phyloP scores from a whole-genome alignment of 441 rosid species.

The Arabidopsis lyrata region DNA sequence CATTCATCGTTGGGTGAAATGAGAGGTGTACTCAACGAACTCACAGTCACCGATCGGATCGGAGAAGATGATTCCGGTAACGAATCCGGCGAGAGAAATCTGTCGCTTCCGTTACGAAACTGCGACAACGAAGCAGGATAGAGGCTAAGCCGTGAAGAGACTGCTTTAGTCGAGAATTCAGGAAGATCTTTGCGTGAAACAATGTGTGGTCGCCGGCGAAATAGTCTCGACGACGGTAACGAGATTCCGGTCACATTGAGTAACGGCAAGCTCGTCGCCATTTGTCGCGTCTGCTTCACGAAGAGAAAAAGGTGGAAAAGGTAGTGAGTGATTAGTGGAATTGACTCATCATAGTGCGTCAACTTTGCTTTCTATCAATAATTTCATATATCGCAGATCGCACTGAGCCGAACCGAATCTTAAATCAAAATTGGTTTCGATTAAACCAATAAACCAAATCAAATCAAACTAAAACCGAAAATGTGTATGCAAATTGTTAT shows the following conservation, averaged over 20 bases:
- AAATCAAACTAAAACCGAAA: slow-evolving; percentile 1
- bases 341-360: slow-evolving; percentile 35
- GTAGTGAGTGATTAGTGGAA: slow-evolving; percentile 18
- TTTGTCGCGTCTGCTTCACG: slow-evolving; percentile 29
- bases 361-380: slow-evolving; percentile 6
- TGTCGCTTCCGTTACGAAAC: slow-evolving; percentile 31
- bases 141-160: slow-evolving; percentile 23
- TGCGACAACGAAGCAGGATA: slow-evolving; percentile 34
- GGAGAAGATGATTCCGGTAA: slow-evolving; percentile 14
- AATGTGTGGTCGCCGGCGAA: slow-evolving; percentile 41
- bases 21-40: slow-evolving; percentile 72
- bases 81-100: slow-evolving; percentile 46
- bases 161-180: slow-evolving; percentile 32
- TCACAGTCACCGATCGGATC: slow-evolving; percentile 52
- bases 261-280: slow-evolving; percentile 54
- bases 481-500: not conserved
- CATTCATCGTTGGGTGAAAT: slow-evolving; percentile 77
- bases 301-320: not conserved
- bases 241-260: slow-evolving; percentile 26
- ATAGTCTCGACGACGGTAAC: slow-evolving; percentile 27
- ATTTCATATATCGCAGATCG: not conserved
- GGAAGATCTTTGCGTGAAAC: slow-evolving; percentile 47
- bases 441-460: not conserved
- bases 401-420: not conserved
- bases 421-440: not conserved